Base-by-base conservation (phyloP, 106 monocot genomes). In the Dendrobium catenatum region DNA sequence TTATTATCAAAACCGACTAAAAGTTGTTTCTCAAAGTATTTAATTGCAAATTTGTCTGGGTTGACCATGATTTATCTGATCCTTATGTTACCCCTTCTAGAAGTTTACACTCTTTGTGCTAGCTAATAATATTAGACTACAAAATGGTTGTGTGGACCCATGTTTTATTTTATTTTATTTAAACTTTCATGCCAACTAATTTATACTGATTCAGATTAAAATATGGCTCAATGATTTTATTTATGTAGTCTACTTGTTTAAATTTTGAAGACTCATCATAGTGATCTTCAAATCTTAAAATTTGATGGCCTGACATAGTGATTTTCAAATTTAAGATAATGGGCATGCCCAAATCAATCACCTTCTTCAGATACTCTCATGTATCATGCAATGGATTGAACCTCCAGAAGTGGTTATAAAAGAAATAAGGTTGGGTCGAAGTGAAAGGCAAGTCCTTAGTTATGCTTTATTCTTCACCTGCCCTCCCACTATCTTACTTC, bases 341-440 rank as follows among this genome's bases (percentile, higher is more conserved):
- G 98, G 93, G 73, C 85, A 93, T 77, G 89, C 81, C 17, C 93
- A 93, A 78, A 82, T 90, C 55, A 91, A 90, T 42, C 87, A 95
- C 80, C 78, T 99, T 9, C 42, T 86, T 79, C 98, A 90, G 72
- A 88, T 99, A 80, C 74, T 99, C 64, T 87, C 90, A n/a, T 79
- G 87, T 73, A 77, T 89, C 77, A 61, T 91, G 29, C 82, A 83
- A 64, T 99, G 98, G 98, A 86, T 99, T 64, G 91, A 95, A 73
- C 93, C 92, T 81, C 89, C 91, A 51, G 89, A 86, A 86, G 84
- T 59, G 55, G 72, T 89, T 42, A 80, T 82, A 68, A 80, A 78
- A 58, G 85, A 84, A 82, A 85, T 95, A 11, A 79, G 47, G 55
- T 80, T 33, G 70, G 95, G 91, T 27, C 78, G 72, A 83, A 88